Percentiles rank a stretch among this genome's conserved stretches.
Conservation (phyloP, 75 land plant species). For the Larix kaempferi region DNA sequence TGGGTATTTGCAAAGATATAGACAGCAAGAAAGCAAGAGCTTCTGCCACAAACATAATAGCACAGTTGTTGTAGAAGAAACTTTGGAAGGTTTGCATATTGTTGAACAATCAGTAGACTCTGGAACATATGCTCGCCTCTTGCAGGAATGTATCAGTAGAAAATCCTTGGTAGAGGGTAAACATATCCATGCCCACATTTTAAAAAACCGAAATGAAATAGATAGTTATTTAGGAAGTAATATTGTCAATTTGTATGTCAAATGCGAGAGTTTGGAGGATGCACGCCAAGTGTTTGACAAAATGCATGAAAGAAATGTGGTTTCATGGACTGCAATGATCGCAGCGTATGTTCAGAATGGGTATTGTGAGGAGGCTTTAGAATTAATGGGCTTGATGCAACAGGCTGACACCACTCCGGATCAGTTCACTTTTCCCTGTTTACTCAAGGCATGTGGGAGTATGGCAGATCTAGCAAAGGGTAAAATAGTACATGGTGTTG, state of each 20-base stretch:
- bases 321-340: slow-evolving; percentile 9
- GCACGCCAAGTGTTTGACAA: slow-evolving; percentile 3
- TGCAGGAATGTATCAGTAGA: not conserved
- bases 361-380: not conserved
- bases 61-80: not conserved
- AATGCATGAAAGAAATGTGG: slow-evolving; percentile 1
- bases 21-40: not conserved
- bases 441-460: slow-evolving; percentile 45
- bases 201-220: not conserved
- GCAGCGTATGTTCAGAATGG: slow-evolving; percentile 9
- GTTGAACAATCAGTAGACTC: not conserved
- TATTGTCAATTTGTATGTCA: not conserved
- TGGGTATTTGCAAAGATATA: not conserved
- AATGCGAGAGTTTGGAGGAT: not conserved
- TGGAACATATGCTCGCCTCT: not conserved
- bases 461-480: slow-evolving; percentile 14
- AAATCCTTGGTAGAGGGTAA: not conserved
- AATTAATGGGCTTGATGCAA: slow-evolving; percentile 9
- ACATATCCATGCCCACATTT: not conserved
- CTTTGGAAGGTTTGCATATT: not conserved
- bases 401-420: slow-evolving; percentile 12
- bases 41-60: not conserved
- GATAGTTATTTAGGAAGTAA: not conserved
- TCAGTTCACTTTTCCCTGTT: slow-evolving; percentile 25
- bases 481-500: slow-evolving; percentile 31